Evolutionary conservation across 2,329 filamentous ascomycete species (phyloP), one percentile per base, ranked within the genome.

Genomic region (Onygenales sp.): DNA sequence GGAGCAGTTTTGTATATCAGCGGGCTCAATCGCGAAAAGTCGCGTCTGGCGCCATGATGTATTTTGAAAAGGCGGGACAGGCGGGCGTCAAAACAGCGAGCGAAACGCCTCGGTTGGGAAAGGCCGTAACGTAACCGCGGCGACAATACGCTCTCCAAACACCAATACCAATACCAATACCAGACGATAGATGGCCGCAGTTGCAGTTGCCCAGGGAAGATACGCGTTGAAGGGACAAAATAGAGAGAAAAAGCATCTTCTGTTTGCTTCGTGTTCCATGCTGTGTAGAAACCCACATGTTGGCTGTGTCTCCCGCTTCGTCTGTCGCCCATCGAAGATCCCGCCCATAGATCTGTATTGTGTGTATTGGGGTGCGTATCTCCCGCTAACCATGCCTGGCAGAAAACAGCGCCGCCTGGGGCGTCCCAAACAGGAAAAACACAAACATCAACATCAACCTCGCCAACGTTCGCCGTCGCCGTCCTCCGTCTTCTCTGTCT

Each of bases 391-490:
- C 50, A 43, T 52, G 33, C 41, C 38, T 11, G 42, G 54, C 17
- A 21, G 45, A 53, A 51, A 48, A 33, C 49, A 36, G 43, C 44
- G 54, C 55, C 41, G 55, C 51, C 52, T 55, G 47, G 42, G 21
- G 3, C 10, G 21, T 36, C 59, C 61, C 43, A 54, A 65, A 64
- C 51, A 47, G 61, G 64, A 49, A 66, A 66, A 61, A 65, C 61
- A 59, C 59, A 64, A 64, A 65, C 62, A 63, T 27, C n/a, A 8
- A 36, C 38, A 2, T 36, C 35, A 13, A 43, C 50, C 65, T 65
- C 63, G 61, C 50, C 55, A 51, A 57, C 56, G 52, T 54, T 57
- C 44, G 48, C 32, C 50, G 33, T 51, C 21, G 17, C 43, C 54
- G 38, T 43, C 55, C 33, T 47, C 45, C 53, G n/a, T 43, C 11